Evolutionary conservation across 1,284 basidiomycete species (phyloP), one percentile per base, ranked within the genome.

Genomic region (Wolfiporia cocos): DNA sequence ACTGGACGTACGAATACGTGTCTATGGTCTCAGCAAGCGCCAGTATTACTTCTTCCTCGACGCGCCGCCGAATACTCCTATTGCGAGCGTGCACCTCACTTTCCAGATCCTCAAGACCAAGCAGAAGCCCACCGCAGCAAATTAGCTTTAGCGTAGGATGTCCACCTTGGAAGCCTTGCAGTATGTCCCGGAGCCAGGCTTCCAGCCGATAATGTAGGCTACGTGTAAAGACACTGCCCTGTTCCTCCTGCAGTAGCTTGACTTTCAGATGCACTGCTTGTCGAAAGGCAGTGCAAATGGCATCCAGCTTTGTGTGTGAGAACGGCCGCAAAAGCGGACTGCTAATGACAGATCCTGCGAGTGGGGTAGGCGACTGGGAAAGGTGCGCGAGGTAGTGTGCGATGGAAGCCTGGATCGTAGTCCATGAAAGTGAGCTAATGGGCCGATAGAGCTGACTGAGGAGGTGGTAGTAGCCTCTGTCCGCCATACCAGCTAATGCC

Each of bases 11-110:
- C 17, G 60, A 62, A 49, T 79, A 76, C n/a, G 69, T 57, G 49
- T 87, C 84, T 58, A 86, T 74, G 6, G 78, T 71, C 56, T 87
- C 84, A 6, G 86, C 85, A 24, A 86, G 65, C 3, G 80, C 73
- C 23, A 88, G 65, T 14, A 87, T 67, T 20, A 78, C 56, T 53
- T 82, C 78, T 43, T 83, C 74, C 57, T 88, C 81, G 4, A 81
- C 68, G 36, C 54, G 58, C 2, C 62, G 63, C 40, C 69, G 46
- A 34, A 43, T 42, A 28, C 41, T 42, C 26, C 50, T 49, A 35
- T 55, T 50, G 35, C 48, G 49, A 17, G 50, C 21, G 39, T 43
- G 46, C 39, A 59, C 22, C 30, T 70, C 34, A 56, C 55, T 7
- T 44, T 60, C 67, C 46, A 80, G 50, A 49, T 85, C 83, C 41